Percentiles rank a stretch among this genome's conserved stretches.
Evolutionary conservation across 352 stramenopile species (phyloP).

Genomic region (Globisporangium emineosum): DNA sequence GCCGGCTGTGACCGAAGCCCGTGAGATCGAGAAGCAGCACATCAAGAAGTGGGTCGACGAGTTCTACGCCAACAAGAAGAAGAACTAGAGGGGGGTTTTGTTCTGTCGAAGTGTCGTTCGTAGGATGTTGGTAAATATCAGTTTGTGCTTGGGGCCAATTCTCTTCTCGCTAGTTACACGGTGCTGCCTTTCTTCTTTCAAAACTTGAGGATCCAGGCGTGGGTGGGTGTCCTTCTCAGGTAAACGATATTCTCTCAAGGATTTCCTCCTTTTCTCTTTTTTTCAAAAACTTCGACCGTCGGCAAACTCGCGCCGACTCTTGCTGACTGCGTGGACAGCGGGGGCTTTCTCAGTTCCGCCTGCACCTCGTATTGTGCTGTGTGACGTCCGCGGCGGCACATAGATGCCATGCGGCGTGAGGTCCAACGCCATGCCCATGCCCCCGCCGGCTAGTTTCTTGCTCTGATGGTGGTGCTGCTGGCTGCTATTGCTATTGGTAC

Average conservation of each 20-base stretch:
- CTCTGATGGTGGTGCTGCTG: neutral
- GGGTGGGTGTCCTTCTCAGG: neutral
- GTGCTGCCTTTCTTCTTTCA: neutral
- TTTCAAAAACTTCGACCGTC: constrained; percentile 14
- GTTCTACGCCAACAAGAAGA: constrained; percentile 29
- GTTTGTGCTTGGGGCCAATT: neutral
- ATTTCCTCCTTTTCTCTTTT: neutral
- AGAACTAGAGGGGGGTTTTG: neutral
- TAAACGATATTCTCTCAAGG: neutral
- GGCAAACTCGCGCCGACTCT: neutral
- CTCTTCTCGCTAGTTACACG: neutral
- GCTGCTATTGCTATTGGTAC: constrained; percentile 18
- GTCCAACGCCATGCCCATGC: constrained; percentile 18
- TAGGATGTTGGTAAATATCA: neutral
- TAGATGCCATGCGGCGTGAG: constrained; percentile 29
- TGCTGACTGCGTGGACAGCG: neutral
- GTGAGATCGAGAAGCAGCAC: constrained; percentile 63
- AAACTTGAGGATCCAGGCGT: neutral
- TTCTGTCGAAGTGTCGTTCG: neutral
- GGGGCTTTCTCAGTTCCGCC: neutral
- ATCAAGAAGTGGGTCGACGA: constrained; percentile 78
- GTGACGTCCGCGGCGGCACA: constrained; percentile 37
- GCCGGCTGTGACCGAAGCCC: constrained; percentile 50
- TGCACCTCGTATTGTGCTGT: constrained; percentile 31
- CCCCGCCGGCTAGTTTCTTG: constrained; percentile 9